A percentile compares a stretch with the other conserved stretches of the same genome.
Conservation (phyloP, 2,329 filamentous ascomycete genomes). For the Pyricularia grisea region DNA sequence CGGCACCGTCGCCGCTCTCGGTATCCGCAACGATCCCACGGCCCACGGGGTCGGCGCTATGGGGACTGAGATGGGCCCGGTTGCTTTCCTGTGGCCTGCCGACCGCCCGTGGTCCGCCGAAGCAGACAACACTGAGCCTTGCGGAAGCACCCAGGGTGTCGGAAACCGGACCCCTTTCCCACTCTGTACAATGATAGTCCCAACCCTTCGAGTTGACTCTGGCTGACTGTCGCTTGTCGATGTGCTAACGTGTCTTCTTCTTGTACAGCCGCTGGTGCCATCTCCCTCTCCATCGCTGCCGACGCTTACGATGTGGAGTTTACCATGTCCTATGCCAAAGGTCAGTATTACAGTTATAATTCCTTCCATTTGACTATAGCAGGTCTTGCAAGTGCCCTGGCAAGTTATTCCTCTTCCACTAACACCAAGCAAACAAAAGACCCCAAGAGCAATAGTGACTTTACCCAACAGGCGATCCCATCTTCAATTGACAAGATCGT, state of each 20-base stretch:
- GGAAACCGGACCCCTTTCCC: constrained; percentile 40
- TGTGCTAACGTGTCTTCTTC: neutral
- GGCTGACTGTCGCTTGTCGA: neutral
- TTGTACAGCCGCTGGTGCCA: constrained; percentile 8
- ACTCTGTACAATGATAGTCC: constrained; percentile 25
- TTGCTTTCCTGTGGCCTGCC: constrained; percentile 44
- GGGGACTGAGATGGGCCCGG: constrained; percentile 37
- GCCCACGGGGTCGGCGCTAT: constrained; percentile 16
- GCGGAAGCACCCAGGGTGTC: constrained; percentile 34
- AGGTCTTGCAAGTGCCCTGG: no score
- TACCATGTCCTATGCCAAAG: constrained; percentile 20
- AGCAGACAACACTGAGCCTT: constrained; percentile 40
- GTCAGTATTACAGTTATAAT: constrained; percentile 20
- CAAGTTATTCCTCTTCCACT: neutral
- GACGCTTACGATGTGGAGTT: constrained; percentile 13
- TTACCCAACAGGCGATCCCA: constrained; percentile 20
- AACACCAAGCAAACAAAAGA: constrained; percentile 9
- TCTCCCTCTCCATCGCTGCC: constrained; percentile 12
- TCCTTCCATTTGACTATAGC: neutral
- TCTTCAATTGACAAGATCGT: constrained; percentile 19
- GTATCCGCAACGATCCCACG: neutral
- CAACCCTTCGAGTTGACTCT: neutral
- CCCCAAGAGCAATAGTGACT: constrained; percentile 21
- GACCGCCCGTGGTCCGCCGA: constrained; percentile 39
- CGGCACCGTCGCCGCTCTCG: neutral